Evolutionary conservation across 164 flowering plant species (phyloP).

Genomic region (Liriodendron chinense): DNA sequence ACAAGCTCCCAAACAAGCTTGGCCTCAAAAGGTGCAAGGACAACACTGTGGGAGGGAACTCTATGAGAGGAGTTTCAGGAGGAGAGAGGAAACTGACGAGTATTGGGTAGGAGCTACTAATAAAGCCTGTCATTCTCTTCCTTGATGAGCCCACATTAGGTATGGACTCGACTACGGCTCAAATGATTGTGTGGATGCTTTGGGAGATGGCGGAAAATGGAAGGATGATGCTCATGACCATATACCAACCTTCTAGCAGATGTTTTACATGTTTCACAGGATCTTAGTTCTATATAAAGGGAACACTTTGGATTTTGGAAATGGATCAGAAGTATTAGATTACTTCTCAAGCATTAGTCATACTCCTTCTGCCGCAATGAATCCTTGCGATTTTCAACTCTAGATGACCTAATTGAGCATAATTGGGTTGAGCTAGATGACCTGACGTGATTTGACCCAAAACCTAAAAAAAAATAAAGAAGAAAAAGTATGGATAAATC

Average conservation of each 20-base stretch:
- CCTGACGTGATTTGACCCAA: no score
- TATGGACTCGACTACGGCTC: constrained; percentile 74
- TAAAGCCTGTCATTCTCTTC: constrained; percentile 64
- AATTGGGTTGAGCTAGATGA: no score
- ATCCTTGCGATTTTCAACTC: constrained; percentile 68
- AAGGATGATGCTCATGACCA: constrained; percentile 57
- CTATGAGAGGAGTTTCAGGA: constrained; percentile 23
- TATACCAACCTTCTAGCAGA: constrained; percentile 80
- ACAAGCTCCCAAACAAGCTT: constrained; percentile 31
- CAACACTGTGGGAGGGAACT: constrained; percentile 35
- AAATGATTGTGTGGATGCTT: constrained; percentile 52
- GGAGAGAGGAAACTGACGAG: constrained; percentile 34
- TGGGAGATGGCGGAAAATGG: constrained; percentile 54
- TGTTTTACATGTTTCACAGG: constrained; percentile 73
- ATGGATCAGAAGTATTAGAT: constrained; percentile 44
- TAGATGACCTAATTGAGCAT: no score
- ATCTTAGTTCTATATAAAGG: constrained; percentile 65
- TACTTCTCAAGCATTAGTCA: constrained; percentile 59
- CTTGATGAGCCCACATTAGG: constrained; percentile 86
- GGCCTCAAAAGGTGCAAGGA: constrained; percentile 48
- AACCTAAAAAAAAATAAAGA: no score
- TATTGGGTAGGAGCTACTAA: constrained; percentile 71
- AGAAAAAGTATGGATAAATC: no score
- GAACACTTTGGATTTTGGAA: constrained; percentile 55
- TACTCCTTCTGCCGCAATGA: constrained; percentile 54